Percentiles rank a stretch among this genome's conserved stretches.
Conservation (phyloP, 768 basidiomycete genomes). For the Phylloporus scabripes region DNA sequence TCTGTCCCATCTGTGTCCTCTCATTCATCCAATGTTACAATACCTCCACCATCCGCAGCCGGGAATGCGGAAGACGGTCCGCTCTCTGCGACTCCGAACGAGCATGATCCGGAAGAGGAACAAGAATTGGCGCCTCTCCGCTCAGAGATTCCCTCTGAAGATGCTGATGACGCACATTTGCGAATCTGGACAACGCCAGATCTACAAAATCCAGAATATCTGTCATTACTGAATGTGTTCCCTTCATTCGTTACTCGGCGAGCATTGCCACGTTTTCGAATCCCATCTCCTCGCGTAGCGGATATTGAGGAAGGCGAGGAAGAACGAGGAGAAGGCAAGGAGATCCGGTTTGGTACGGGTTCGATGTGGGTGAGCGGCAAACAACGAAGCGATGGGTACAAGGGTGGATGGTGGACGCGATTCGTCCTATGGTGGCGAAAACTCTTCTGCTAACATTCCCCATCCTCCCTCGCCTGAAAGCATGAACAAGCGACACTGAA, state of each 20-base stretch:
- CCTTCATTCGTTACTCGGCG: conserved; percentile 70
- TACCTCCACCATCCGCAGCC: conserved; percentile 29
- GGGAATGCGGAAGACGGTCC: conserved; percentile 39
- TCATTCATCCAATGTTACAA: conserved; percentile 34
- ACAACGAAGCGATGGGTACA: conserved; percentile 57
- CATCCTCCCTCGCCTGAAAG: neutral
- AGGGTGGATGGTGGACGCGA: conserved; percentile 75
- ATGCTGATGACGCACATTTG: conserved; percentile 45
- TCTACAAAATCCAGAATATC: conserved; percentile 67
- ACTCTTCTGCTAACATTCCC: conserved; percentile 59
- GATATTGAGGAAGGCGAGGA: conserved; percentile 73
- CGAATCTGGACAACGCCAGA: conserved; percentile 82
- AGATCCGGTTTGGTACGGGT: conserved; percentile 76
- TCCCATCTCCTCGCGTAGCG: conserved; percentile 31
- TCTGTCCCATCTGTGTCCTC: conserved; percentile 53
- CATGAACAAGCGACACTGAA: conserved; percentile 23
- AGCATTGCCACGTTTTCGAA: conserved; percentile 68
- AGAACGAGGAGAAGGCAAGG: conserved; percentile 46
- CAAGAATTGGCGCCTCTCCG: conserved; percentile 30
- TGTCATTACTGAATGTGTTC: conserved; percentile 65
- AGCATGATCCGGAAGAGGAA: conserved; percentile 32
- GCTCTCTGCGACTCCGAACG: conserved; percentile 33
- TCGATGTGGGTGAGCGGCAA: conserved; percentile 70
- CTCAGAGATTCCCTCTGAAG: conserved; percentile 30
- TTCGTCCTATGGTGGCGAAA: conserved; percentile 76